Base-by-base conservation (phyloP, 306 rosid species). In the Fragaria vesca region DNA sequence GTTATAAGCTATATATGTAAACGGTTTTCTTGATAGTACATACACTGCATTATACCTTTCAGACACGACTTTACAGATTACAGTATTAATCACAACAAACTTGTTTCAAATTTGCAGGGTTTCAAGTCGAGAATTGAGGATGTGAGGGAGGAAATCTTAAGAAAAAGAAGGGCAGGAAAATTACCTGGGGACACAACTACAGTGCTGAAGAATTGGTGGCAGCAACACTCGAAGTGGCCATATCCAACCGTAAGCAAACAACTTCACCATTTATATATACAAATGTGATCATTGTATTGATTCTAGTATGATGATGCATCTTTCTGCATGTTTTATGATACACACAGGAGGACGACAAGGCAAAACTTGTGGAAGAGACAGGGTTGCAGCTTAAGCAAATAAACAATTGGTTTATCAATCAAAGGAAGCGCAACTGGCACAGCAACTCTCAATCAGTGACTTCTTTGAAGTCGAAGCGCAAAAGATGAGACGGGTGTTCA, bases 371-470 rank as follows among this genome's bases (percentile, higher is more conserved):
- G 76, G 99, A 96, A 81, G 99, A 96, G 81, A 96, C 99, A 74
- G 99, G 99, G 8, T 72, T 96, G 91, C 99, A 96, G 89, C 93
- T 96, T 84, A 96, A 96, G 87, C 99, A 96, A 80, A 93, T 96
- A 76, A 96, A 96, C 81, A 96, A 96, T 63, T 96, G 99, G 99
- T 96, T 96, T 83, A 96, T 96, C 62, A 96, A 96, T 79, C 99
- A 96, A 90, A 89, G 99, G 83, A 96, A 96, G 85, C 88, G 99
- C 69, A 96, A 93, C 58, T 96, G 99, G 99, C 97, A 96, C 79
- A 96, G 97, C 89, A 93, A 85, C 79, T 88, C 99, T 86, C 99
- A 91, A 70, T 91, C 98, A 10, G 93, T 88, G 50, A 93, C 99
- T 66, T 91, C 98, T 77, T 87, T 96, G 78, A 96, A 93, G 83